Evolutionary conservation across 805 yeast genomes (phyloP).

Genomic region (Cyberlindnera petersonii): DNA sequence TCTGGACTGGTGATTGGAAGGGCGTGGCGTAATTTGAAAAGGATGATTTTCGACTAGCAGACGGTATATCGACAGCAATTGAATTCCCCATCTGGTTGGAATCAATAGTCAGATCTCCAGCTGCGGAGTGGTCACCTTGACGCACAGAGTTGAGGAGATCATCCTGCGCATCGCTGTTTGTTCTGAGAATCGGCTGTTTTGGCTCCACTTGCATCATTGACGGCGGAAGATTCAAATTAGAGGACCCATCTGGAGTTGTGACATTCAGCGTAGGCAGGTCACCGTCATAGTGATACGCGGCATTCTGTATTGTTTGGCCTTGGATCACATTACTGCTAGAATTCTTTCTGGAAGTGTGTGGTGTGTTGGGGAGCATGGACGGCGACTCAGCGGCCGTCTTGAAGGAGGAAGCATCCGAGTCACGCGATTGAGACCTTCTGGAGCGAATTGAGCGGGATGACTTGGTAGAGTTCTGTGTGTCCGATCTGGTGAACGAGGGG

Average conservation of each 20-base stretch:
- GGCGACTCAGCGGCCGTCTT: conserved; percentile 31
- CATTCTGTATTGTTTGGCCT: conserved; percentile 10
- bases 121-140: conserved; percentile 3
- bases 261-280: conserved; percentile 22
- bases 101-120: conserved; percentile 10
- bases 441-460: conserved; percentile 42
- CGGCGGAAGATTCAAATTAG: conserved; percentile 47
- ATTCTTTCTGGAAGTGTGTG: conserved; percentile 25
- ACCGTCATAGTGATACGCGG: conserved; percentile 7
- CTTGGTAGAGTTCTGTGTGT: conserved; percentile 48
- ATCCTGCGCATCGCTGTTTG: conserved; percentile 34
- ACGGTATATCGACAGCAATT: conserved; percentile 26
- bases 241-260: conserved; percentile 29
- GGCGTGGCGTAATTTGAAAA: conserved; percentile 25
- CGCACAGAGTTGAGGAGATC: conserved; percentile 16
- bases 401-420: conserved; percentile 31
- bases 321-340: conserved; percentile 18
- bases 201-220: conserved; percentile 71
- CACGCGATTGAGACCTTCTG: conserved; percentile 27
- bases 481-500: conserved; percentile 50
- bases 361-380: conserved; percentile 25
- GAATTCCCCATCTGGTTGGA: conserved; percentile 1
- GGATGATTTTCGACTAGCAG: conserved; percentile 25
- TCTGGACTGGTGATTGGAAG: conserved; percentile 22
- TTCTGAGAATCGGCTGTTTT: conserved; percentile 65